These are phyloP conservation scores for Penicillium sp. DNA, from an alignment of 2,329 filamentous ascomycete genomes.

Conservation along the genomic window DNA sequence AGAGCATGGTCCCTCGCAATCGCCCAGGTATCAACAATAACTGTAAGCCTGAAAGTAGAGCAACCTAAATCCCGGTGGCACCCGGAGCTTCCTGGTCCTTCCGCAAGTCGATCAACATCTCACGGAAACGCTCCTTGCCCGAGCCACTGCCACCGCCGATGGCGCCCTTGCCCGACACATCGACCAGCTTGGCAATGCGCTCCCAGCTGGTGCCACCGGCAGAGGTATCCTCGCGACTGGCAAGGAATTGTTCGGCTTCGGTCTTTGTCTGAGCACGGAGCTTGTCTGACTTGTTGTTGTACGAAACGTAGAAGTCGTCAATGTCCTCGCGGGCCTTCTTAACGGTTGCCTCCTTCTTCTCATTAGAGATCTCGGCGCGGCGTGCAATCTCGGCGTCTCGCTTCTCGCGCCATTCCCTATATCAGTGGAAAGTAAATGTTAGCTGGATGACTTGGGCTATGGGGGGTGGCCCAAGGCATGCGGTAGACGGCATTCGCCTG, in stretches of 20 bases:
- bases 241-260: constrained; percentile 91
- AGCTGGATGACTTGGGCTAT: constrained; percentile 4
- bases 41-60: constrained; percentile 1
- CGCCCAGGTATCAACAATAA: constrained; percentile 5
- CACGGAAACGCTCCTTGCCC: constrained; percentile 94
- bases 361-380: constrained; percentile 77
- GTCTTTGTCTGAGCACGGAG: constrained; percentile 79
- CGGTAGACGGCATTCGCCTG: constrained; percentile 9
- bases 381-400: constrained; percentile 79
- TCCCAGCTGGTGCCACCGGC: constrained; percentile 98
- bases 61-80: constrained; percentile 47
- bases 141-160: constrained; percentile 84
- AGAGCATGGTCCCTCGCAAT: constrained; percentile 10
- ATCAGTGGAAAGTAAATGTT: constrained; percentile 1
- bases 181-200: constrained; percentile 95
- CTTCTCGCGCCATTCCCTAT: constrained; percentile 81
- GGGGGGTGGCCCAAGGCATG: background rate
- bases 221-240: constrained; percentile 84
- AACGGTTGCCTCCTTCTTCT: constrained; percentile 80
- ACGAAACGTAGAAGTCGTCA: constrained; percentile 99
- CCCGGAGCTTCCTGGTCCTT: constrained; percentile 87
- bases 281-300: constrained; percentile 98
- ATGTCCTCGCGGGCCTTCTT: constrained; percentile 90
- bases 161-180: constrained; percentile 87
- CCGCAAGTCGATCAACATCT: constrained; percentile 78